Conservation (phyloP, 768 basidiomycete genomes). For the Boletus pseudopeckii region DNA sequence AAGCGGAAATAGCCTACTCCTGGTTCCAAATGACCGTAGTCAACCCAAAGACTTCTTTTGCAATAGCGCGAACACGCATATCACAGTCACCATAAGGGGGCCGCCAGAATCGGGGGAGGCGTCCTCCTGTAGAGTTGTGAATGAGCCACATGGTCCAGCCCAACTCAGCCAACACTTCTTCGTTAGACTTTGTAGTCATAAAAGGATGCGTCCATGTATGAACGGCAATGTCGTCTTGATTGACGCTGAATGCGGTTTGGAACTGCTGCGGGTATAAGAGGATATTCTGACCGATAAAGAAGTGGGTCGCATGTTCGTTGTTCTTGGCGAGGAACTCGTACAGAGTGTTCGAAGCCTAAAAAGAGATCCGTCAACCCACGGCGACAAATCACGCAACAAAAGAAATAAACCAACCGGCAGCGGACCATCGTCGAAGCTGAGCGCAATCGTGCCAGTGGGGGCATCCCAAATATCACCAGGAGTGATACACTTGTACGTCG, state of each 20-base stretch:
- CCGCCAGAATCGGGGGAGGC: conserved; percentile 77
- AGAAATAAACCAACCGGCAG: conserved; percentile 35
- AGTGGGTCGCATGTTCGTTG: conserved; percentile 75
- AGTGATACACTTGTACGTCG: conserved; percentile 64
- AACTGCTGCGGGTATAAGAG: conserved; percentile 55
- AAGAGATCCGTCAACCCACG: neutral
- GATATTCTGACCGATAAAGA: conserved; percentile 85
- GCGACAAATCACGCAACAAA: neutral
- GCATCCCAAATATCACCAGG: conserved; percentile 72
- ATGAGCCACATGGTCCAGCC: conserved; percentile 82
- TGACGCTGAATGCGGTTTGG: conserved; percentile 42
- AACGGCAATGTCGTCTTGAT: conserved; percentile 39
- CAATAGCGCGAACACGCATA: conserved; percentile 79
- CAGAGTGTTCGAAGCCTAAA: conserved; percentile 43
- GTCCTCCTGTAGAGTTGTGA: conserved; percentile 76
- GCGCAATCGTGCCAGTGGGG: conserved; percentile 61
- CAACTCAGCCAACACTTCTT: conserved; percentile 63
- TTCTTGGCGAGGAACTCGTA: conserved; percentile 66
- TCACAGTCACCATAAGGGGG: conserved; percentile 87
- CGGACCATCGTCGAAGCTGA: conserved; percentile 83
- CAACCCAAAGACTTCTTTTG: conserved; percentile 81
- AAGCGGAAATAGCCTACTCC: conserved; percentile 49
- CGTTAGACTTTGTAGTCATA: conserved; percentile 75
- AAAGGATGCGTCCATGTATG: conserved; percentile 70
- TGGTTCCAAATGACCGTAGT: conserved; percentile 88